These are phyloP conservation scores for Amylocarpus encephaloides DNA, from an alignment of 2,329 filamentous ascomycete genomes.

Conservation along the genomic window DNA sequence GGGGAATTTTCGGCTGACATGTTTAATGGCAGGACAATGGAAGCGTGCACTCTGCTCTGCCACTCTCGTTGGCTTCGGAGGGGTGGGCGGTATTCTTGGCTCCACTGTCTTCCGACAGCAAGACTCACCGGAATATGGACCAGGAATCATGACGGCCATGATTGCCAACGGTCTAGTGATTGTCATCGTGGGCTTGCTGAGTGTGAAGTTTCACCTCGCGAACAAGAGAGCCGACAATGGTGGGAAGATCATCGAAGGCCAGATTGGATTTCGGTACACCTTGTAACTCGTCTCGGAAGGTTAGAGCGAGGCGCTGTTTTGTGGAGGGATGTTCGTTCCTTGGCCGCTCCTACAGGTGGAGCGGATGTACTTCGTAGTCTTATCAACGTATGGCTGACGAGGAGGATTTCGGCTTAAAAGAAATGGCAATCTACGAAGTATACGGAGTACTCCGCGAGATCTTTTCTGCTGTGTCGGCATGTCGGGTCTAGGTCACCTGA, in stretches of 20 bases:
- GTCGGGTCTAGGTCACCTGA: background rate
- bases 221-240: conserved; percentile 32
- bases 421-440: too few species aligned
- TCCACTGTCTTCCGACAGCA: conserved; percentile 62
- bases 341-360: too few species aligned
- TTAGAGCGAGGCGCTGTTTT: too few species aligned
- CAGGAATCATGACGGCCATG: conserved; percentile 23
- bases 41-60: conserved; percentile 76
- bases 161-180: conserved; percentile 25
- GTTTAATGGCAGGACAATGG: conserved; percentile 58
- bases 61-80: conserved; percentile 68
- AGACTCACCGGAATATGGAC: conserved; percentile 46
- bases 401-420: too few species aligned
- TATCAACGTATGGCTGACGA: too few species aligned
- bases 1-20: too few species aligned
- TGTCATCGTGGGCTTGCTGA: conserved; percentile 24
- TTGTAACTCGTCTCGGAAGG: too few species aligned
- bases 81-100: conserved; percentile 72
- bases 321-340: too few species aligned
- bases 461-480: too few species aligned
- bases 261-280: conserved; percentile 32
- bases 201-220: conserved; percentile 27
- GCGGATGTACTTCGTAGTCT: too few species aligned
- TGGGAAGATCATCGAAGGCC: conserved; percentile 31
- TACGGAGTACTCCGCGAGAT: too few species aligned